Evolutionary conservation across 1,139 yeast genomes (phyloP).

Genomic region (Hyphopichia buzzinii): DNA sequence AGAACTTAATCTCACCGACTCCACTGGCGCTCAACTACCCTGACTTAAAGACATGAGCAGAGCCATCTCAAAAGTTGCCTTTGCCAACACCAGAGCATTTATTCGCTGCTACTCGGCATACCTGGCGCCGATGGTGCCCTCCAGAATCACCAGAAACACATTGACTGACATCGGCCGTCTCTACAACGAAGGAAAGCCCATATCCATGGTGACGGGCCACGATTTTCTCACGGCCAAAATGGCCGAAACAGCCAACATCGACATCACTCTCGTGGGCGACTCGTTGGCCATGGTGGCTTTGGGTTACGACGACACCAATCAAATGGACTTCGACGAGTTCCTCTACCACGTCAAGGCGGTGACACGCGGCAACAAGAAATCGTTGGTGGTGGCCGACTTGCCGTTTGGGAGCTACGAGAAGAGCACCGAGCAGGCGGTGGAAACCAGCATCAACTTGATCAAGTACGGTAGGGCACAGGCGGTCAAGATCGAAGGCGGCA

Average conservation of each 20-base stretch:
- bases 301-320: conserved; percentile 78
- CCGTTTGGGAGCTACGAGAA: conserved; percentile 87
- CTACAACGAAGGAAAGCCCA: conserved; percentile 47
- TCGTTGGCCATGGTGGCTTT: conserved; percentile 89
- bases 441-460: conserved; percentile 60
- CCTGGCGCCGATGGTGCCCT: not conserved
- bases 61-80: no score
- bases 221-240: conserved; percentile 76
- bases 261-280: conserved; percentile 81
- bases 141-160: conserved; percentile 18
- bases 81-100: no score
- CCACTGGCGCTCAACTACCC: no score
- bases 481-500: conserved; percentile 84
- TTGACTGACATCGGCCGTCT: conserved; percentile 42
- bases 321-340: conserved; percentile 75
- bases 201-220: conserved; percentile 81
- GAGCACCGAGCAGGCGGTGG: conserved; percentile 61
- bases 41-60: no score
- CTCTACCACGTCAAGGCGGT: conserved; percentile 76
- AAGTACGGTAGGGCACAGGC: conserved; percentile 69
- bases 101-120: not conserved
- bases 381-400: conserved; percentile 80
- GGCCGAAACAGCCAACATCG: conserved; percentile 69
- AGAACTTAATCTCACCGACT: no score
- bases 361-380: conserved; percentile 60